Base-by-base conservation (phyloP, 2,329 filamentous ascomycete genomes). In the Rugonectria rugulosa region DNA sequence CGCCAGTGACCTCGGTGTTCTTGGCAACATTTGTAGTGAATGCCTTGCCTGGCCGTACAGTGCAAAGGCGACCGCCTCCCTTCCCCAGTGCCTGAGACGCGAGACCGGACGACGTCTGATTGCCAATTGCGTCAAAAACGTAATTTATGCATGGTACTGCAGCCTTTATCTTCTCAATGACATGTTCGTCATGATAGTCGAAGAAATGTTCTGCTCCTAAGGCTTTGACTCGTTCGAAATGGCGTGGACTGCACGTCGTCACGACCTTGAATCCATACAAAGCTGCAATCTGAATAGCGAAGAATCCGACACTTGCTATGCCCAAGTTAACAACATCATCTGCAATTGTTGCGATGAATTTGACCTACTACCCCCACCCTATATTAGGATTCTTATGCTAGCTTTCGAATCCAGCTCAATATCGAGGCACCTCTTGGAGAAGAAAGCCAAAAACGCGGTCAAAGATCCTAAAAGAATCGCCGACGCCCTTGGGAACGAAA, bases 61-160 rank as follows among this genome's bases (percentile, higher is more conserved):
- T 80, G 56, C 75, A 78, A 1, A 79, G 61, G 1, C 43, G 53
- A 1, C 75, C 73, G 1, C 67, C 64, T 3, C 50, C 51, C 7
- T 60, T 49, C 5, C 53, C 24, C 11, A 77, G 59, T 1, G 73
- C 67, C 21, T 65, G 56, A 1, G 73, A 77, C 1, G 70, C 68
- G 3, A 59, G 57, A 2, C 32, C 53, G 1, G 76, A 79, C 0
- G 75, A 76, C 0, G 62, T 65, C 5, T 61, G 37, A 38, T 69
- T 70, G n/a, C 78, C 78, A 43, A 80, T 76, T 0, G 73, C 77
- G 48, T 80, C 76, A 44, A 79, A 76, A 27, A 72, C 71, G 43
- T 76, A 72, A 9, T 63, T 51, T 3, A 79, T 62, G 1, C 63
- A 57, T 2, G 73, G 73, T 3, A 69, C 70, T 5, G 61, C 64